Base-by-base conservation (phyloP, 148 eudicot genomes). In the Heliosperma pusillum region DNA sequence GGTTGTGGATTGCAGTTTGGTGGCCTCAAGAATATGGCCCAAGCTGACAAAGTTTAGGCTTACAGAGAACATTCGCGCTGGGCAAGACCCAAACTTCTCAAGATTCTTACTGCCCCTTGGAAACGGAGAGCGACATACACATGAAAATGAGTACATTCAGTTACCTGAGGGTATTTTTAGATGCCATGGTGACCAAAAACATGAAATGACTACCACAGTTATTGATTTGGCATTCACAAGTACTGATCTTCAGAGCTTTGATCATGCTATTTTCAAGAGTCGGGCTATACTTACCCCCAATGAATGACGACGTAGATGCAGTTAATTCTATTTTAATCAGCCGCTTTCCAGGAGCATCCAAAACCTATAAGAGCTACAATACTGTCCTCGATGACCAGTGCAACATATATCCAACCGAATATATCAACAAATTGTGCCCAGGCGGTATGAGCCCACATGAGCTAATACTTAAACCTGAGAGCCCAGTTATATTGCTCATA, bases 261-360 rank as follows among this genome's bases (percentile, higher is more conserved):
- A 2, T 3, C 2, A 2, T 4, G 13, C 44, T 13, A 1, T 66
- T 75, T 45, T n/a, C 22, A 10, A 17, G 29, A 24, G 1, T 29
- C 30, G 61, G 44, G 29, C 50, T 19, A 59, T 77, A 0, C 40
- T 69, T 7, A 45, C 68, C 11, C n/a, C 47, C 59, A 2, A 69
- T 24, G 47, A 76, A 76, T 69, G 79, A 69, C 1, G 66, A 53
- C 24, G 69, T 69, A 2, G 74, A 70, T 45, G 5, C 12, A 0
- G 59, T 77, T 0, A 77, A 70, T 24, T 5, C 17, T 11, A 16
- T 3, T 1, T 10, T 33, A 1, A 71, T 77, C 21, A 10, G 16
- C 0, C 7, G 53, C 7, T 63, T 77, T 27, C 50, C 60, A 12
- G 70, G 80, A 1, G 8, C 50, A 0, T 0, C n/a, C 2, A 3